Conservation (phyloP, 306 rosid species). For the Fagus sylvatica region DNA sequence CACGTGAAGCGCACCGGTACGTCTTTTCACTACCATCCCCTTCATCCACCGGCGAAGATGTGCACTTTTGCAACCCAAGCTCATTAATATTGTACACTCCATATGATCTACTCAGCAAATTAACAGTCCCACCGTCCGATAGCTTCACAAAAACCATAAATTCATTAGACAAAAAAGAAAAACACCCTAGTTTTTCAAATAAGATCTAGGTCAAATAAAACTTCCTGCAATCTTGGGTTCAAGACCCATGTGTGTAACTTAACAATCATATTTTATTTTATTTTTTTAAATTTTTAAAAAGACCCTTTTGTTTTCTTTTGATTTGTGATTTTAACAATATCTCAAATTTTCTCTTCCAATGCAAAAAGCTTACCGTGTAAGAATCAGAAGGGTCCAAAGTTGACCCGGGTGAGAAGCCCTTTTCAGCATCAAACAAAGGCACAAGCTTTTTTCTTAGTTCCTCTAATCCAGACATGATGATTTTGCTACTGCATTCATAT, state of each 20-base stretch:
- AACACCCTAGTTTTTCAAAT: neutral
- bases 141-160: constrained; percentile 46
- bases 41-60: constrained; percentile 55
- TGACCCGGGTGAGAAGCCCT: constrained; percentile 65
- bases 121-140: constrained; percentile 89
- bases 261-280: too few relatives aligned
- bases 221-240: too few relatives aligned
- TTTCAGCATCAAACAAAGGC: constrained; percentile 63
- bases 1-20: constrained; percentile 71
- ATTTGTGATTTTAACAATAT: neutral
- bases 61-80: constrained; percentile 86
- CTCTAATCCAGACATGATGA: constrained; percentile 81
- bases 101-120: constrained; percentile 82
- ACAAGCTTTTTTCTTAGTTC: constrained; percentile 84
- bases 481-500: neutral
- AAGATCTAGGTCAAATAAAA: neutral
- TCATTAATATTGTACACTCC: constrained; percentile 93
- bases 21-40: constrained; percentile 58
- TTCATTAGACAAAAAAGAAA: neutral
- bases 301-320: neutral
- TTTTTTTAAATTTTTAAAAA: too few relatives aligned
- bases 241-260: too few relatives aligned
- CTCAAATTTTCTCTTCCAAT: neutral
- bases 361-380: constrained; percentile 56
- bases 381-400: constrained; percentile 79